phyloP scores from a whole-genome alignment of 225 moss, liverwort and hornwort species.

The Sphagnum tenellum region DNA sequence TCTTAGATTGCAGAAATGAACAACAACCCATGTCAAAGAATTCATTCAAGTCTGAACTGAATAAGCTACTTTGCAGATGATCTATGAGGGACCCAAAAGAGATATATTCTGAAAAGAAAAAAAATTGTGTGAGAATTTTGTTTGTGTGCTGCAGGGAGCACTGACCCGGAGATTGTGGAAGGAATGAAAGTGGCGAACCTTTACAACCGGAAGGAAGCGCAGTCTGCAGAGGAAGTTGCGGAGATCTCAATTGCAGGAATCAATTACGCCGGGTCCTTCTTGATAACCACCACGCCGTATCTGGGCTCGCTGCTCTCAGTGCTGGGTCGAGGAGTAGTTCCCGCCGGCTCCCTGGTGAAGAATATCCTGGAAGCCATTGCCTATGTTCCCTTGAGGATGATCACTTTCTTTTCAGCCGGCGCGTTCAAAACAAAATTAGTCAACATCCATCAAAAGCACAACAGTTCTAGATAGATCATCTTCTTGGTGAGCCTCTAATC shows the following conservation, averaged over 20 bases:
- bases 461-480: constrained; percentile 3
- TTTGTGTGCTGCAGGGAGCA: constrained; percentile 38
- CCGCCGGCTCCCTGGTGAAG: constrained; percentile 53
- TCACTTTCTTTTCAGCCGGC: constrained; percentile 18
- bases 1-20: too few relatives aligned
- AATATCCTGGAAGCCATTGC: constrained; percentile 32
- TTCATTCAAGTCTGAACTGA: too few relatives aligned
- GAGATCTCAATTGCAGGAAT: constrained; percentile 32
- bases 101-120: neutral
- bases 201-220: constrained; percentile 54
- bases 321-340: constrained; percentile 66
- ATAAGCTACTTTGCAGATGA: too few relatives aligned
- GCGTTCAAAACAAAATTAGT: constrained; percentile 15
- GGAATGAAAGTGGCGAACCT: constrained; percentile 60
- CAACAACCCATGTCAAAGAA: too few relatives aligned
- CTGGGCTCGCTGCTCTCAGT: constrained; percentile 53
- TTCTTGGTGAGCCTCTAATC: too few relatives aligned
- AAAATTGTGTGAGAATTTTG: neutral
- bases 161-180: constrained; percentile 47
- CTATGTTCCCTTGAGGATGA: constrained; percentile 22
- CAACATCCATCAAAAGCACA: constrained; percentile 30
- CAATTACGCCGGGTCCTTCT: constrained; percentile 55
- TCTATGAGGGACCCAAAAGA: neutral
- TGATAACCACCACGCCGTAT: constrained; percentile 62
- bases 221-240: constrained; percentile 66